Conservation (phyloP, 2,329 filamentous ascomycete genomes). For the Phaeoacremonium minimum region DNA sequence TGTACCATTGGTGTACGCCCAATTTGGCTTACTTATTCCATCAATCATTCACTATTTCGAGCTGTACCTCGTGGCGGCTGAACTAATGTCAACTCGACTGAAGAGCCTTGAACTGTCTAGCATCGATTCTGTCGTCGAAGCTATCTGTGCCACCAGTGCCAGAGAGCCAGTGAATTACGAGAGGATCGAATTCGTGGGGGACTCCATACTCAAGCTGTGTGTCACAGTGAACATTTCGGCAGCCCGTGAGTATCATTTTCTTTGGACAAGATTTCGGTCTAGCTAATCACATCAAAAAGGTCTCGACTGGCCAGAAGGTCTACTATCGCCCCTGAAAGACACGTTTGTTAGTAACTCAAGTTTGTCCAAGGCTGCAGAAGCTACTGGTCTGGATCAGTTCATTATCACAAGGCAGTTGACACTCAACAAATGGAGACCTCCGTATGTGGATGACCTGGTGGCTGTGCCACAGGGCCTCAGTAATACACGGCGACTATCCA, state of each 20-base stretch:
- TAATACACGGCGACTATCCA: constrained; percentile 46
- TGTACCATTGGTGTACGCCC: constrained; percentile 36
- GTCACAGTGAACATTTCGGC: constrained; percentile 61
- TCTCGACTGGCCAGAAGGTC: constrained; percentile 70
- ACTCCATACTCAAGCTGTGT: constrained; percentile 74
- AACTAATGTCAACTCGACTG: constrained; percentile 54
- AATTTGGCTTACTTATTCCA: constrained; percentile 63
- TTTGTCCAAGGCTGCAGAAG: constrained; percentile 61
- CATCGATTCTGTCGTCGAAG: constrained; percentile 55
- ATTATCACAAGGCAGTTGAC: constrained; percentile 68
- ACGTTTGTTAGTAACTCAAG: constrained; percentile 69
- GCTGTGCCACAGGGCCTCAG: constrained; percentile 10
- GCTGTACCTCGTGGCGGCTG: constrained; percentile 55
- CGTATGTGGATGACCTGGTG: constrained; percentile 43
- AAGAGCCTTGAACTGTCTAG: constrained; percentile 47
- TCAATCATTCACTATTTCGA: constrained; percentile 69
- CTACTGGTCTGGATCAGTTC: constrained; percentile 64
- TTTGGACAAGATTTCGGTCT: background rate
- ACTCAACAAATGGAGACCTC: constrained; percentile 66
- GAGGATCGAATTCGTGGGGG: constrained; percentile 80
- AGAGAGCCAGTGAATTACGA: constrained; percentile 68
- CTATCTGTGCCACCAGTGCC: constrained; percentile 65
- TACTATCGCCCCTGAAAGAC: constrained; percentile 65
- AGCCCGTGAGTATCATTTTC: constrained; percentile 33
- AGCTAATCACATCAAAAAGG: constrained; percentile 33